Evolutionary conservation across 441 rosid species (phyloP).

Genomic region (Kokia cookei): DNA sequence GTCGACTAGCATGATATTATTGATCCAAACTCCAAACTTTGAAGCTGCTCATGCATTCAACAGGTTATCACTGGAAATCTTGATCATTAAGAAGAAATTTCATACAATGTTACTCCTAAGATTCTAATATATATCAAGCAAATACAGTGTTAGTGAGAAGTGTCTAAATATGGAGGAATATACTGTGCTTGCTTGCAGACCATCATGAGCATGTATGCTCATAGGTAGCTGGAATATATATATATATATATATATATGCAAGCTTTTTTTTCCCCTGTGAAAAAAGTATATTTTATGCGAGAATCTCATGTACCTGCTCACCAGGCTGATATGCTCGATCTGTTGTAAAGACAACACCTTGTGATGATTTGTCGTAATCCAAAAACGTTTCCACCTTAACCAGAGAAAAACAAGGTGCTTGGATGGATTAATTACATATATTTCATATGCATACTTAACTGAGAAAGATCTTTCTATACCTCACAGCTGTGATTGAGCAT

Average conservation of each 20-base stretch:
- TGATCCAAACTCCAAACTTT: neutral
- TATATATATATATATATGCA: neutral
- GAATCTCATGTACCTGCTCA: slow-evolving; percentile 78
- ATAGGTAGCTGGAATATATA: neutral
- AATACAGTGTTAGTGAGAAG: neutral
- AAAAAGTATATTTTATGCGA: neutral
- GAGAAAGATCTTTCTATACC: slow-evolving; percentile 31
- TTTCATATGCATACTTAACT: neutral
- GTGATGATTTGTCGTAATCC: slow-evolving; percentile 84
- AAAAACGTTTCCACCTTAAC: slow-evolving; percentile 82
- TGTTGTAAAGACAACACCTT: slow-evolving; percentile 78
- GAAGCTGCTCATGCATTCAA: neutral
- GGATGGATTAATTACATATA: slow-evolving; percentile 9
- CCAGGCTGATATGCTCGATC: slow-evolving; percentile 89
- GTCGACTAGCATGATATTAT: neutral
- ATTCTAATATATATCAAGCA: too few relatives aligned
- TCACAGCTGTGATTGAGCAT: slow-evolving; percentile 97
- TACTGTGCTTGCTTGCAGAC: neutral
- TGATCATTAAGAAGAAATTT: neutral
- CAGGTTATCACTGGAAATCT: neutral
- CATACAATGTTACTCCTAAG: neutral
- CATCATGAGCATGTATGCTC: neutral
- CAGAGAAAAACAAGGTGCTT: slow-evolving; percentile 15
- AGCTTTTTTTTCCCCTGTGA: neutral
- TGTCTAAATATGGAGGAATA: neutral